Conservation (phyloP, 371 early-diverging fungal genomes). For the Lichtheimia hyalospora region DNA sequence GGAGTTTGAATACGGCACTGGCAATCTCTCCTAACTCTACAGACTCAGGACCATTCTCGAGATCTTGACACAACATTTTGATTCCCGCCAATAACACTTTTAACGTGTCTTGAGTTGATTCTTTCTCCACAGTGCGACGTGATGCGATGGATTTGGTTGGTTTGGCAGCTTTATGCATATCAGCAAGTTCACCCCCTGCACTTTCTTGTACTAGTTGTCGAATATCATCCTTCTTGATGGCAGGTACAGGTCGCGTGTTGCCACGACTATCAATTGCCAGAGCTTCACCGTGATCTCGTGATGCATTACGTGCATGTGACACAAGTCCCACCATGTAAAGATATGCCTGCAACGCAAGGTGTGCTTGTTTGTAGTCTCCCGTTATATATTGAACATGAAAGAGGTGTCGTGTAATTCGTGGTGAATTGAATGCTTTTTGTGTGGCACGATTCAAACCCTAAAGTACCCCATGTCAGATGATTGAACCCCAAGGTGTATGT, state of each 20-base stretch:
- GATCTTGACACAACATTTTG: slow-evolving; percentile 48
- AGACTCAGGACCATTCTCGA: slow-evolving; percentile 44
- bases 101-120: slow-evolving; percentile 32
- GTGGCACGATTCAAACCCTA: slow-evolving; percentile 66
- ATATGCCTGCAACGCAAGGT: slow-evolving; percentile 66
- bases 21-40: slow-evolving; percentile 53
- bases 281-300: slow-evolving; percentile 30
- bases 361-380: slow-evolving; percentile 78
- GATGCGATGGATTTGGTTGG: slow-evolving; percentile 22
- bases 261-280: slow-evolving; percentile 19
- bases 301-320: slow-evolving; percentile 33
- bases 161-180: neutral
- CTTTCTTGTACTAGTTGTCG: slow-evolving; percentile 7
- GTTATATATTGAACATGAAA: slow-evolving; percentile 54
- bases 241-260: slow-evolving; percentile 1
- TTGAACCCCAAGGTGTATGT: neutral
- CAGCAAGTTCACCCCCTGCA: neutral
- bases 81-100: slow-evolving; percentile 47
- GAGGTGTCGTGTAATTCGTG: slow-evolving; percentile 66
- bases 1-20: slow-evolving; percentile 19
- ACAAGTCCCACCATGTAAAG: slow-evolving; percentile 50
- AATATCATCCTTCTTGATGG: slow-evolving; percentile 1
- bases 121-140: slow-evolving; percentile 27
- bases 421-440: slow-evolving; percentile 73
- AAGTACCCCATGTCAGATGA: neutral